These are phyloP conservation scores for Marchantia paleacea DNA, from an alignment of 225 moss, liverwort and hornwort genomes.

Conservation along the genomic window DNA sequence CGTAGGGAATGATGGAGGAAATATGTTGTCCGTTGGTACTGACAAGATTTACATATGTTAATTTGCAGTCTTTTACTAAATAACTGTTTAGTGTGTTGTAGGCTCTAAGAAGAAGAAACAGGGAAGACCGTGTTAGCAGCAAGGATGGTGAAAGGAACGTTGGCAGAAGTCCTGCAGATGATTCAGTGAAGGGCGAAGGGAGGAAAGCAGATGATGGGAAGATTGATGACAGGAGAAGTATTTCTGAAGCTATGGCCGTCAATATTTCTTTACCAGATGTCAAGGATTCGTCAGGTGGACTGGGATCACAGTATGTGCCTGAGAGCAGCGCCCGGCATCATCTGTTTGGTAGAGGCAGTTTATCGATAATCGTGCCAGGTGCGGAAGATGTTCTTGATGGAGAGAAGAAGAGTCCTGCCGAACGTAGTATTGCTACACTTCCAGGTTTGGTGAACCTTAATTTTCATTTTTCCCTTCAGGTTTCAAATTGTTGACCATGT, in stretches of 20 bases:
- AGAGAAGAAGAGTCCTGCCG: constrained; percentile 45
- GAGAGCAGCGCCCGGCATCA: constrained; percentile 35
- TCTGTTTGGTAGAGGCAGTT: constrained; percentile 35
- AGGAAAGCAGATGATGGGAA: constrained; percentile 40
- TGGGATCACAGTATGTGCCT: not conserved
- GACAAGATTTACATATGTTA: too few species aligned
- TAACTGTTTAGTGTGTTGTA: constrained; percentile 20
- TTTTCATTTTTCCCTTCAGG: not conserved
- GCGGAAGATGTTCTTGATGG: constrained; percentile 37
- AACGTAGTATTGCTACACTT: constrained; percentile 30
- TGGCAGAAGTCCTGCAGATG: constrained; percentile 30
- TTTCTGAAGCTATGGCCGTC: not conserved
- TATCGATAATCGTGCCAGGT: constrained; percentile 49
- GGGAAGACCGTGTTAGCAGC: constrained; percentile 40
- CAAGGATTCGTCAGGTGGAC: constrained; percentile 33
- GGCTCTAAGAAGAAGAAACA: constrained; percentile 44
- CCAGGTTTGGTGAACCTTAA: constrained; percentile 30
- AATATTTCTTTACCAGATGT: constrained; percentile 23
- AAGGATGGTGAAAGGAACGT: constrained; percentile 13
- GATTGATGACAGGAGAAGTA: constrained; percentile 17
- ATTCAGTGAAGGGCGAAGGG: constrained; percentile 27
- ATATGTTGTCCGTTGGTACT: too few species aligned
- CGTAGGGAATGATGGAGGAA: too few species aligned
- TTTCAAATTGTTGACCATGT: too few species aligned
- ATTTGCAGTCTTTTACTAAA: constrained; percentile 3